These are phyloP conservation scores for Podospora conica DNA, from an alignment of 495 filamentous ascomycete genomes.

Conservation along the genomic window DNA sequence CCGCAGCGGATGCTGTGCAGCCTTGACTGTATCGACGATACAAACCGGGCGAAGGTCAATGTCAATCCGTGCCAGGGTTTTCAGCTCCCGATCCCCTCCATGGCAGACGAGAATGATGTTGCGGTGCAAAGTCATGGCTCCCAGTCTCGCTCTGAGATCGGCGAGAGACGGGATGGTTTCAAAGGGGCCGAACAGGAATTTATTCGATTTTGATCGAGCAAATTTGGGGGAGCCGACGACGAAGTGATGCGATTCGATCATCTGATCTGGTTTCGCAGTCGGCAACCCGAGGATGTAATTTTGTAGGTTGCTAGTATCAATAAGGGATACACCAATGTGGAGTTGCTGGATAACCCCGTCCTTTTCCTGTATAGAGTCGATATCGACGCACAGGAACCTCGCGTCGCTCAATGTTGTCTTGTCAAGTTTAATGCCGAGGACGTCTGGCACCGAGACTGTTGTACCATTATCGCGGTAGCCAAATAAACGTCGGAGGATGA, in stretches of 20 bases:
- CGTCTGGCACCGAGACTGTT: background rate
- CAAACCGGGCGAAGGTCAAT: conserved; percentile 17
- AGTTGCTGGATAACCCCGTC: conserved; percentile 16
- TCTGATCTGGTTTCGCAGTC: background rate
- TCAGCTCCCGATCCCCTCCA: conserved; percentile 8
- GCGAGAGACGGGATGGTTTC: conserved; percentile 10
- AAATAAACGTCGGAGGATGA: conserved; percentile 17
- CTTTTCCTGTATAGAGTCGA: conserved; percentile 18
- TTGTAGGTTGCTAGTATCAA: conserved; percentile 19
- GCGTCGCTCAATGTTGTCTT: conserved; percentile 18
- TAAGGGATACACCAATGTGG: conserved; percentile 18
- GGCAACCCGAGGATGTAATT: background rate
- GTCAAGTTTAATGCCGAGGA: conserved; percentile 10
- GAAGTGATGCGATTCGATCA: conserved; percentile 22
- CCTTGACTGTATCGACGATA: conserved; percentile 20
- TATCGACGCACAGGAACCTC: conserved; percentile 17
- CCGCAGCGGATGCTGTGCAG: conserved; percentile 15
- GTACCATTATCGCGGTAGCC: conserved; percentile 6
- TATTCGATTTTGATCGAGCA: conserved; percentile 12
- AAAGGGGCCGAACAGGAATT: conserved; percentile 13
- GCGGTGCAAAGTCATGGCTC: conserved; percentile 5
- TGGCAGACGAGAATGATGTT: conserved; percentile 18
- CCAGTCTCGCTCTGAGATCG: conserved; percentile 9
- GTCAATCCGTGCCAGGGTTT: conserved; percentile 8
- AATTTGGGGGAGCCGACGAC: conserved; percentile 18